Conservation (phyloP, 169 alveolate genomes). For the Plasmodium knowlesi region DNA sequence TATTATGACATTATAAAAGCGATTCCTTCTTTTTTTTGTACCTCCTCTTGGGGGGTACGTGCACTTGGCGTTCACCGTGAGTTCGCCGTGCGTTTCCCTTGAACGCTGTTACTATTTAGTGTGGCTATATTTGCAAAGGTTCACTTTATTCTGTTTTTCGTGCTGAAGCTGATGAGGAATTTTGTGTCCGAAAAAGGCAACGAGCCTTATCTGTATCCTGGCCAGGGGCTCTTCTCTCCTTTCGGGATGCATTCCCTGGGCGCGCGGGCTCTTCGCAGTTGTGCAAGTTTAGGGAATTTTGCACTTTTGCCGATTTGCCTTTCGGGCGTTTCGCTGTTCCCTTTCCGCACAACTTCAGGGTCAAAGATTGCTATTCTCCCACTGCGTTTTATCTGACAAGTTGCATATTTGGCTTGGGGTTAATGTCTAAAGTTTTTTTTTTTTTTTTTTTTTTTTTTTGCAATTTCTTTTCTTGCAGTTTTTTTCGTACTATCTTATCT, state of each 20-base stretch:
- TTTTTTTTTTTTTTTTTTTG: neutral
- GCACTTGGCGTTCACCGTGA: neutral
- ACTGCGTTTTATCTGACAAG: neutral
- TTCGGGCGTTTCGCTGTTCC: too few relatives aligned
- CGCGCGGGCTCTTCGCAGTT: neutral
- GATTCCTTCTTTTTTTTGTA: neutral
- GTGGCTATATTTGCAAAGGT: neutral
- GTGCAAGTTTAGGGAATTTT: neutral
- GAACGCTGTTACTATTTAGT: neutral
- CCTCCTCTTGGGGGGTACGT: neutral
- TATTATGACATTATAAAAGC: neutral
- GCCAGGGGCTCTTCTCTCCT: neutral
- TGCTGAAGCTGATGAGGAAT: neutral
- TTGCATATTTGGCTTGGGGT: neutral
- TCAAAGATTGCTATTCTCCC: neutral
- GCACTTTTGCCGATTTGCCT: neutral
- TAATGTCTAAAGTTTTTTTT: conserved; percentile 6
- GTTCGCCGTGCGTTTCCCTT: neutral
- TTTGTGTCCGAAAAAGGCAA: neutral
- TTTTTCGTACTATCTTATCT: neutral
- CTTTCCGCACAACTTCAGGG: neutral
- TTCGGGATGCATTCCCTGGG: neutral
- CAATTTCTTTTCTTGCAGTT: neutral
- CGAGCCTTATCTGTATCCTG: neutral
- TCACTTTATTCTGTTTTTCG: neutral